Conservation (phyloP, 768 basidiomycete genomes). For the Termitomyces sp. region DNA sequence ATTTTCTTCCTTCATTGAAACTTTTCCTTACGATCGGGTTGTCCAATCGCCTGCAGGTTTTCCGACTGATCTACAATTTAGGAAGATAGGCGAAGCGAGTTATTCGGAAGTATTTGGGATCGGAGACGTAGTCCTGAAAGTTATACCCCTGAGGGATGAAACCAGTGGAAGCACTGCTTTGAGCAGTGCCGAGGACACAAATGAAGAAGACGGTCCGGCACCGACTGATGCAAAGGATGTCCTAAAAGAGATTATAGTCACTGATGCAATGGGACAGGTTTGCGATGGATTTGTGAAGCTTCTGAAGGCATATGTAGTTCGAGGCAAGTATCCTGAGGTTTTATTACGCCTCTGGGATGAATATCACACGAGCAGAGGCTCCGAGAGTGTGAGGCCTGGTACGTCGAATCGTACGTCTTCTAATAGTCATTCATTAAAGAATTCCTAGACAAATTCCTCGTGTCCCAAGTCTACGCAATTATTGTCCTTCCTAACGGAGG, state of each 20-base stretch:
- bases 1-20: constrained; percentile 78
- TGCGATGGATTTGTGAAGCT: constrained; percentile 77
- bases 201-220: constrained; percentile 52
- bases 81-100: constrained; percentile 93
- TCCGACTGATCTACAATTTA: constrained; percentile 35
- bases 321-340: constrained; percentile 75
- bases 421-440: neutral
- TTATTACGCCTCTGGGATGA: constrained; percentile 86
- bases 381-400: constrained; percentile 86
- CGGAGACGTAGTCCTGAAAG: constrained; percentile 84
- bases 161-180: constrained; percentile 12
- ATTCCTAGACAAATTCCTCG: constrained; percentile 59
- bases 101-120: constrained; percentile 96
- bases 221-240: constrained; percentile 72
- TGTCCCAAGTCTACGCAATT: constrained; percentile 81
- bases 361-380: constrained; percentile 68
- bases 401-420: constrained; percentile 6
- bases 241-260: constrained; percentile 76
- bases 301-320: constrained; percentile 79
- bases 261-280: constrained; percentile 68
- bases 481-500: constrained; percentile 90
- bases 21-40: constrained; percentile 70
- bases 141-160: constrained; percentile 71
- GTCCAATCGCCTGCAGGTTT: constrained; percentile 28
- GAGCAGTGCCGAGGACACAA: constrained; percentile 9